These are phyloP conservation scores for Penicillium sumatraense DNA, from an alignment of 2,329 filamentous ascomycete species.

Conservation along the genomic window DNA sequence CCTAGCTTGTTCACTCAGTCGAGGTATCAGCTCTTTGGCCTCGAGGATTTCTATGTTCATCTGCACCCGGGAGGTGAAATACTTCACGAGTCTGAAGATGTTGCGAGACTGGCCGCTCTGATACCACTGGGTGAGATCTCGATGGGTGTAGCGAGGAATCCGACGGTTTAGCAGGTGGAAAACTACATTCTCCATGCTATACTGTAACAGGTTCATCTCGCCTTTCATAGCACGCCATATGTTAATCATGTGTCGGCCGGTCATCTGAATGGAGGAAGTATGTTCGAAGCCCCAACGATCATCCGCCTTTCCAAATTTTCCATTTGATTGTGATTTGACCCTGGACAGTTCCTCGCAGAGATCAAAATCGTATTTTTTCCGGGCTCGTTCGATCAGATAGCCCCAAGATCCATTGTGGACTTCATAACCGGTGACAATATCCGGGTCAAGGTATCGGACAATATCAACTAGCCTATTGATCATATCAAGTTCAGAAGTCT, in stretches of 20 bases:
- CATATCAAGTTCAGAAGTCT: conserved; percentile 80
- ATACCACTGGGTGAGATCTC: conserved; percentile 83
- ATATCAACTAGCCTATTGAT: conserved; percentile 86
- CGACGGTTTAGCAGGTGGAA: conserved; percentile 88
- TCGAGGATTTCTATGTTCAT: conserved; percentile 91
- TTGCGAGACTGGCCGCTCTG: conserved; percentile 69
- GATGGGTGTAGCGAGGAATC: conserved; percentile 84
- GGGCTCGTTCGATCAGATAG: conserved; percentile 87
- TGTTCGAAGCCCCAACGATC: conserved; percentile 95
- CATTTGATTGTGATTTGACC: conserved; percentile 81
- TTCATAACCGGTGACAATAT: conserved; percentile 93
- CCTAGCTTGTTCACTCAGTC: conserved; percentile 92
- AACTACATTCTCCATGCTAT: conserved; percentile 93
- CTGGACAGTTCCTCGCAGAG: conserved; percentile 90
- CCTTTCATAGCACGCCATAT: conserved; percentile 94
- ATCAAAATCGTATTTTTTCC: conserved; percentile 84
- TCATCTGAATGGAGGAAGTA: conserved; percentile 89
- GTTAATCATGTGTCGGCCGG: conserved; percentile 93
- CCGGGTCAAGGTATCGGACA: conserved; percentile 82
- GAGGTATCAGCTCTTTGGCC: conserved; percentile 81
- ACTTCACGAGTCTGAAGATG: conserved; percentile 73
- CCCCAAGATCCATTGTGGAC: conserved; percentile 95
- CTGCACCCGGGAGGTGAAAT: conserved; percentile 76
- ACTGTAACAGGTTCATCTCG: conserved; percentile 90
- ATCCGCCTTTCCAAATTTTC: conserved; percentile 81